A percentile compares a stretch with the other conserved stretches of the same genome.
phyloP scores from a whole-genome alignment of 257 asterid genomes.

The Lycium barbarum region DNA sequence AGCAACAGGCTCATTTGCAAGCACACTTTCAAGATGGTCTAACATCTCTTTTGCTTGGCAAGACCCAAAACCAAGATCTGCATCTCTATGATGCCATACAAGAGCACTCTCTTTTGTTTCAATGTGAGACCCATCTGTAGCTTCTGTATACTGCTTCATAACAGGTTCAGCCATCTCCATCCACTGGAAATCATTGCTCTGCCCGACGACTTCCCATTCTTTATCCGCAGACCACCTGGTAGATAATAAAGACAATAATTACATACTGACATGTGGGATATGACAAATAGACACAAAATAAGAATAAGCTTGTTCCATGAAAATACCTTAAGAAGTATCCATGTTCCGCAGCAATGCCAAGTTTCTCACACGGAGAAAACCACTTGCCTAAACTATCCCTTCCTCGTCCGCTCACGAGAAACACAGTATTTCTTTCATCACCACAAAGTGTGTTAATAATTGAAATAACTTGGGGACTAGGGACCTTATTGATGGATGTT shows the following conservation, averaged over 20 bases:
- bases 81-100: slow-evolving; percentile 61
- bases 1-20: slow-evolving; percentile 58
- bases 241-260: neutral
- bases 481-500: slow-evolving; percentile 44
- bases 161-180: slow-evolving; percentile 57
- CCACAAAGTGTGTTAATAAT: slow-evolving; percentile 44
- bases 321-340: slow-evolving; percentile 54
- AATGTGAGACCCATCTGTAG: slow-evolving; percentile 58
- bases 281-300: slow-evolving; percentile 12
- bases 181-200: slow-evolving; percentile 54
- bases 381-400: slow-evolving; percentile 53
- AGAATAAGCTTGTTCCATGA: neutral
- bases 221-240: slow-evolving; percentile 47
- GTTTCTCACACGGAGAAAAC: slow-evolving; percentile 55
- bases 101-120: slow-evolving; percentile 58
- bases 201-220: slow-evolving; percentile 52
- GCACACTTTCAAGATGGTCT: slow-evolving; percentile 61
- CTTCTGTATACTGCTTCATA: slow-evolving; percentile 55
- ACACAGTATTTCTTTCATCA: slow-evolving; percentile 49
- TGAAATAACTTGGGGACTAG: slow-evolving; percentile 46
- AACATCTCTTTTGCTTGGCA: slow-evolving; percentile 61
- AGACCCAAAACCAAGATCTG: slow-evolving; percentile 59
- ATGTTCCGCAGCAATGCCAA: slow-evolving; percentile 63
- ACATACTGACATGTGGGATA: neutral
- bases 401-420: slow-evolving; percentile 58